Evolutionary conservation across 2,329 filamentous ascomycete genomes (phyloP).

Genomic region (Diaporthe vaccinii): DNA sequence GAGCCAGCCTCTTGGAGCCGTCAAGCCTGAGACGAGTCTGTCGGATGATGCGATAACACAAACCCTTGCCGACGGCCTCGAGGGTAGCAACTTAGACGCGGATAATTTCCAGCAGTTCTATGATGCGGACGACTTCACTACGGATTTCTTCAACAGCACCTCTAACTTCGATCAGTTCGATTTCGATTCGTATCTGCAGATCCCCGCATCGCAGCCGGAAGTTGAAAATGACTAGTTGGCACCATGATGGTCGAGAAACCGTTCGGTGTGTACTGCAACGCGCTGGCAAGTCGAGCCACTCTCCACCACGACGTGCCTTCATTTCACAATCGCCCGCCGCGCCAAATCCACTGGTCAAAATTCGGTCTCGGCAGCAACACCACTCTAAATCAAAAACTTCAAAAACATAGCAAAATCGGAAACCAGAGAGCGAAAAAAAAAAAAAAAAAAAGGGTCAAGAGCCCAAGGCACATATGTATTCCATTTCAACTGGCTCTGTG

Average conservation of each 20-base stretch:
- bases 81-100: neutral
- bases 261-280: neutral
- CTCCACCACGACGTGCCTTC: too few relatives aligned
- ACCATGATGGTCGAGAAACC: neutral
- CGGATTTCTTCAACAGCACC: conserved; percentile 24
- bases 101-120: conserved; percentile 1
- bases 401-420: neutral
- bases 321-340: neutral
- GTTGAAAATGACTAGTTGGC: neutral
- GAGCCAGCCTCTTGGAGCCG: neutral
- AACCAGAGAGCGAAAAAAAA: neutral
- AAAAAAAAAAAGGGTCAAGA: neutral
- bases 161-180: conserved; percentile 21
- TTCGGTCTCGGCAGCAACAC: neutral
- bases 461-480: neutral
- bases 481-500: neutral
- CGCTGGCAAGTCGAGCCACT: neutral
- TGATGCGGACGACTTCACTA: conserved; percentile 2
- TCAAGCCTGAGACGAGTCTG: neutral
- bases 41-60: neutral
- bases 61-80: neutral
- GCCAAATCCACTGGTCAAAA: neutral
- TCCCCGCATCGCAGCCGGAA: conserved; percentile 29
- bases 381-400: neutral
- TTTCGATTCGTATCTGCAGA: conserved; percentile 10